Evolutionary conservation across 345 rosid species (phyloP), one percentile per base, ranked within the genome.

Genomic region (Corchorus olitorius): DNA sequence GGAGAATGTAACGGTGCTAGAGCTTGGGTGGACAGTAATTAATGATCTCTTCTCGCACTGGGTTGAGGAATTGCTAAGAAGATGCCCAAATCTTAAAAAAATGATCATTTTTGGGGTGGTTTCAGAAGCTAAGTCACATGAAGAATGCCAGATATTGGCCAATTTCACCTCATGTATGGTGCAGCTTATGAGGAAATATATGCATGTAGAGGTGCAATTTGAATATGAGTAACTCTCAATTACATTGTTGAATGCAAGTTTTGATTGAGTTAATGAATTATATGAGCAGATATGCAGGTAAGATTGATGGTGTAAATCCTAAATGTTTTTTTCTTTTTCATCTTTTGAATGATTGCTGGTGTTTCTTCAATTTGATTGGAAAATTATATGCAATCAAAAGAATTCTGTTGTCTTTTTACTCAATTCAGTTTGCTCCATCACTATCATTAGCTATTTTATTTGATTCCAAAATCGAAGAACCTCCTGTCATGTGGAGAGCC

Each of bases 101-200:
- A 68, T 93, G 83, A 81, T 93, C 27, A 87, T 93, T 52, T 83
- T 80, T 60, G 97, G 97, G 54, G 81, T 85, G 74, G 89, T 92
- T 62, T 92, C 97, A 8, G 97, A 88, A 78, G 86, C 89, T 52
- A 90, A 92, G 83, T 76, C 86, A 54, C 90, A 81, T 48, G 91
- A 85, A 70, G 94, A 90, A 65, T 86, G 94, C 81, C 90, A 84
- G 75, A 82, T 86, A 74, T 80, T 91, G 77, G 93, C 91, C 33
- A 79, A 76, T 72, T 94, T 94, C 87, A 90, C 93, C 34, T 83
- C 92, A 37, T 87, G 86, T 17, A 88, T 92, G 62, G 89, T 89
- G 81, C 91, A 83, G 65, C 92, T 95, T 63, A 91, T 90, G 95
- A 89, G 95, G 79, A 88, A 86, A 78, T 94, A 90, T 78, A 78